Percentiles rank a stretch among this genome's conserved stretches.
Conservation (phyloP, 1,139 yeast species). For the Spathaspora sp. region DNA sequence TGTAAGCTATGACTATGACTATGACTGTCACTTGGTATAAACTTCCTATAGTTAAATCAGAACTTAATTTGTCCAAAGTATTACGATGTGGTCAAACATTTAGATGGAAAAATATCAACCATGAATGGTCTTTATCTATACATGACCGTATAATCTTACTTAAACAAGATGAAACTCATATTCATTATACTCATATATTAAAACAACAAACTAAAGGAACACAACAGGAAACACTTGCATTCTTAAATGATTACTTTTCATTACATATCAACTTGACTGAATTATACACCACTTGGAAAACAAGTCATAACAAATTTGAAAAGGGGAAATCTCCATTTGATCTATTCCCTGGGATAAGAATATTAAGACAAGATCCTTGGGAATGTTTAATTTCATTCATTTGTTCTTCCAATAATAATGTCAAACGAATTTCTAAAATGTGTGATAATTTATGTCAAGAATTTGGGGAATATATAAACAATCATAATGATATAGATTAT, state of each 20-base stretch:
- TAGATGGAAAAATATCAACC: conserved; percentile 61
- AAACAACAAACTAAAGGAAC: conserved; percentile 10
- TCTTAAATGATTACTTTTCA: conserved; percentile 70
- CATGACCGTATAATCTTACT: conserved; percentile 50
- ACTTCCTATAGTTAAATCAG: conserved; percentile 31
- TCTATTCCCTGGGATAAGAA: conserved; percentile 69
- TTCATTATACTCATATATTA: conserved; percentile 34
- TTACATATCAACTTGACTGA: conserved; percentile 52
- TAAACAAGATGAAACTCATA: conserved; percentile 41
- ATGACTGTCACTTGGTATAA: conserved; percentile 31
- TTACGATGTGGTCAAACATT: conserved; percentile 89
- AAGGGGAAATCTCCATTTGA: conserved; percentile 32
- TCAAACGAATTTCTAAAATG: conserved; percentile 90
- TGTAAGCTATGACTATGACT: neutral
- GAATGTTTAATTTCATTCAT: conserved; percentile 87
- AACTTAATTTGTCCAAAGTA: conserved; percentile 64
- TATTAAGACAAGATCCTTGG: conserved; percentile 94
- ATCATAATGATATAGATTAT: conserved; percentile 56
- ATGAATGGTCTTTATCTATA: conserved; percentile 61
- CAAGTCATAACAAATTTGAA: conserved; percentile 49
- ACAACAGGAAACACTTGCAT: conserved; percentile 26
- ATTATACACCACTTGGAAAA: conserved; percentile 63
- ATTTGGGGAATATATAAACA: conserved; percentile 65
- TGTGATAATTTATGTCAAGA: conserved; percentile 74
- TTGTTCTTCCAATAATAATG: conserved; percentile 94